Percentiles rank a stretch among this genome's conserved stretches.
These are phyloP conservation scores for Curvularia verruculosa DNA, from an alignment of 2,329 filamentous ascomycete species.

Conservation along the genomic window DNA sequence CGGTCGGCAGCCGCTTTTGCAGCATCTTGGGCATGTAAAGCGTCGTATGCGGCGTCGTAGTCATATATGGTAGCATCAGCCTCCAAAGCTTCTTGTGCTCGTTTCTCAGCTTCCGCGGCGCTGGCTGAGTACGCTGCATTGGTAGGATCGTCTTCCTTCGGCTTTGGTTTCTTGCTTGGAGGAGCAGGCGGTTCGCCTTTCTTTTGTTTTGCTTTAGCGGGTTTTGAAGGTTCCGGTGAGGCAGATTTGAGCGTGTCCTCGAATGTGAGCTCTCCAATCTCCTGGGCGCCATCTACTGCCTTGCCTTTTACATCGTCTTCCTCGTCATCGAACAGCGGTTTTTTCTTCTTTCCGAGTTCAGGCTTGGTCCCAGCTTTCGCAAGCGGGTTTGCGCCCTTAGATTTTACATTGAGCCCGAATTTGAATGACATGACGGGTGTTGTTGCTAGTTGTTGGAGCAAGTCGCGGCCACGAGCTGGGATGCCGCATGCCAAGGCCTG, in stretches of 20 bases:
- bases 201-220: slow-evolving; percentile 45
- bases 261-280: slow-evolving; percentile 64
- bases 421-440: slow-evolving; percentile 51
- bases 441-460: slow-evolving; percentile 10
- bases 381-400: slow-evolving; percentile 53
- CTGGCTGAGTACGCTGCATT: slow-evolving; percentile 69
- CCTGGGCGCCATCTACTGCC: slow-evolving; percentile 54
- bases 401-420: slow-evolving; percentile 66
- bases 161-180: slow-evolving; percentile 47
- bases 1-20: slow-evolving; percentile 62
- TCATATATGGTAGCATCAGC: slow-evolving; percentile 80
- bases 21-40: slow-evolving; percentile 64
- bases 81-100: slow-evolving; percentile 68
- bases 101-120: slow-evolving; percentile 65
- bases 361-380: slow-evolving; percentile 29
- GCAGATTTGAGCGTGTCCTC: slow-evolving; percentile 54
- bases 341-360: slow-evolving; percentile 38
- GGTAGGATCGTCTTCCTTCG: slow-evolving; percentile 44
- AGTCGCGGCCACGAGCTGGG: slow-evolving; percentile 6
- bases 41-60: slow-evolving; percentile 83
- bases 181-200: slow-evolving; percentile 41
- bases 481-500: slow-evolving; percentile 28
- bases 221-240: slow-evolving; percentile 27
- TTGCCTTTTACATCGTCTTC: slow-evolving; percentile 57
- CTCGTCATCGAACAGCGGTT: slow-evolving; percentile 60